Conservation (phyloP, 2,329 filamentous ascomycete genomes). For the Ascochyta viciae-villosae region DNA sequence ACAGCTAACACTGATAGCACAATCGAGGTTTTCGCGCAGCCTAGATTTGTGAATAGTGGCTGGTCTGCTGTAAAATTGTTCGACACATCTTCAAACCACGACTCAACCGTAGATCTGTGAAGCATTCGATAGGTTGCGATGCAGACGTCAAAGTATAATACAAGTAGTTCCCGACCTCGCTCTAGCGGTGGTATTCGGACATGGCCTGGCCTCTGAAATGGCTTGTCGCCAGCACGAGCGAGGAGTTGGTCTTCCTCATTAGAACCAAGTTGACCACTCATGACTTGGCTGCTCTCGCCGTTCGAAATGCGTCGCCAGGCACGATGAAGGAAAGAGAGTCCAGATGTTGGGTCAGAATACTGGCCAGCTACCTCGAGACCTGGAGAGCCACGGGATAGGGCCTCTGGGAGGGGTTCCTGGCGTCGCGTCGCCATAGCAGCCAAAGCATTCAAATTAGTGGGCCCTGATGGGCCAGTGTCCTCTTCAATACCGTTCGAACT, state of each 20-base stretch:
- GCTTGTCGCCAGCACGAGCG: conserved; percentile 60
- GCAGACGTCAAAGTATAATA: conserved; percentile 65
- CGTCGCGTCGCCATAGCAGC: conserved; percentile 4
- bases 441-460: neutral
- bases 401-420: conserved; percentile 9
- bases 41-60: conserved; percentile 52
- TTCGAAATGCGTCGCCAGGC: conserved; percentile 70
- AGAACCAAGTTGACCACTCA: conserved; percentile 18
- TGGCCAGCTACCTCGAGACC: conserved; percentile 62
- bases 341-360: conserved; percentile 62
- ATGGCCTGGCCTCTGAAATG: conserved; percentile 51
- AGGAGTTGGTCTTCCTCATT: conserved; percentile 53
- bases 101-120: conserved; percentile 59
- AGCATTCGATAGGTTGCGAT: conserved; percentile 66
- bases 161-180: conserved; percentile 48
- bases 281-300: conserved; percentile 56
- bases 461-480: neutral
- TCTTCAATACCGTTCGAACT: neutral
- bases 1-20: conserved; percentile 52
- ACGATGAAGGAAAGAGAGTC: conserved; percentile 67
- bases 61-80: conserved; percentile 16
- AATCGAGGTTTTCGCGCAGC: conserved; percentile 53
- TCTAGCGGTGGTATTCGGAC: conserved; percentile 24
- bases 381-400: conserved; percentile 49
- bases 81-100: conserved; percentile 49